Evolutionary conservation across 768 basidiomycete species (phyloP), one percentile per base, ranked within the genome.

Genomic region (Serendipita indica): DNA sequence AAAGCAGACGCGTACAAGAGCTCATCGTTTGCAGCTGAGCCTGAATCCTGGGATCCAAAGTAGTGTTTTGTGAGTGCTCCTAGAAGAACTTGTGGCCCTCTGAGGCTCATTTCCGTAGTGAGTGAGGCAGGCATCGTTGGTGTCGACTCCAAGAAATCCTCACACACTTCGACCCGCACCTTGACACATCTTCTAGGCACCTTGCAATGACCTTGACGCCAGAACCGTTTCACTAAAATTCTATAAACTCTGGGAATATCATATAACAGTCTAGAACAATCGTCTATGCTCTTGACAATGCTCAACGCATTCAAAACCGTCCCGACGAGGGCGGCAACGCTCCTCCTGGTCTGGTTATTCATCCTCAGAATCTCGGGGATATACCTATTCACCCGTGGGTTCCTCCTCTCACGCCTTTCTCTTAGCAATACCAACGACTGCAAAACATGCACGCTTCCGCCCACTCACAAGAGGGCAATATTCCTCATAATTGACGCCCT

Each of bases 401-500:
- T 97, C 69, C 82, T 99, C 28, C 76, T 90, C 58, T 84, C 80
- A 10, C 77, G 84, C n/a, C 73, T 87, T 0, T 79, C 90, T 0
- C 77, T 92, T 3, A 72, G 82, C 0, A 72, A 84, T 49, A 69
- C 74, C 59, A 76, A 79, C 13, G 62, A 71, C 3, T 79, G 80
- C 59, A 60, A 66, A 0, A 66, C 68, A 3, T 80, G 79, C 67
- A 77, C 75, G 6, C 71, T 82, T 5, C 65, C 69, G 20, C 76
- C 82, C 0, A 88, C 86, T 0, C 87, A 93, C 73, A 77, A 77
- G 62, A 82, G 86, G 63, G 86, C 88, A 3, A 76, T 98, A 27
- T 60, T 96, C 37, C 75, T 99, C 62, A 79, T 98, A 58, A 87
- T 99, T 63, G 96, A 98, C 69, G 79, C 94, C 0, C 75, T 99